Evolutionary conservation across 1,139 yeast genomes (phyloP), one percentile per base, ranked within the genome.

Genomic region (Pneumocystis canis): DNA sequence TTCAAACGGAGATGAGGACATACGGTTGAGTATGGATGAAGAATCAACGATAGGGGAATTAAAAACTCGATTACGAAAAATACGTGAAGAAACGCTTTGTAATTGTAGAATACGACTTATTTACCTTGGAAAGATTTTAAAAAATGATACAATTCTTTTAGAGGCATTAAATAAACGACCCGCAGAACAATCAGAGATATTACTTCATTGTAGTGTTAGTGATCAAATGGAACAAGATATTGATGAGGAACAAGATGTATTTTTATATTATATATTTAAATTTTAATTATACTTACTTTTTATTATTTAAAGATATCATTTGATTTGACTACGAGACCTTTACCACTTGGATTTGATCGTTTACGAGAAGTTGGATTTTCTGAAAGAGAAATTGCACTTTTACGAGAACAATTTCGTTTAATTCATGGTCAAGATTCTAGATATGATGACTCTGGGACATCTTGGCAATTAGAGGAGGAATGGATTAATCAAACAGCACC

Each of bases 291-390:
- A 18, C 14, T 37, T 20, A 14, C 20, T 41, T 47, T 47, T 47
- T 47, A n/a, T 35, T 47, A 5, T 20, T 25, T 47, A 16, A 28
- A 47, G 54, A 16, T 47, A 11, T 20, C 28, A 5, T 20, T 7
- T 47, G 54, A 16, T 47, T 47, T 16, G 7, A 25, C 20, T 47
- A 47, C 25, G 58, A 59, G 41, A 66, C 31, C 54, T 1, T 47
- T 47, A 11, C 68, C 63, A 64, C 63, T 65, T 28, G 65, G 68
- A 1, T 65, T 65, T 30, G 68, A 65, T 59, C 61, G 68, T 14
- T 47, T 65, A 16, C 58, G 65, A n/a, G 59, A 56, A 5, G 67
- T 66, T 11, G 67, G 67, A 28, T 47, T 63, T 14, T 58, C 65
- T 3, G 66, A 64, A 2, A 35, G 60, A 31, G 64, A 64, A 25